Conservation (phyloP, 192 early-diverging fungal genomes). For the Fimicolochytrium jonesii region DNA sequence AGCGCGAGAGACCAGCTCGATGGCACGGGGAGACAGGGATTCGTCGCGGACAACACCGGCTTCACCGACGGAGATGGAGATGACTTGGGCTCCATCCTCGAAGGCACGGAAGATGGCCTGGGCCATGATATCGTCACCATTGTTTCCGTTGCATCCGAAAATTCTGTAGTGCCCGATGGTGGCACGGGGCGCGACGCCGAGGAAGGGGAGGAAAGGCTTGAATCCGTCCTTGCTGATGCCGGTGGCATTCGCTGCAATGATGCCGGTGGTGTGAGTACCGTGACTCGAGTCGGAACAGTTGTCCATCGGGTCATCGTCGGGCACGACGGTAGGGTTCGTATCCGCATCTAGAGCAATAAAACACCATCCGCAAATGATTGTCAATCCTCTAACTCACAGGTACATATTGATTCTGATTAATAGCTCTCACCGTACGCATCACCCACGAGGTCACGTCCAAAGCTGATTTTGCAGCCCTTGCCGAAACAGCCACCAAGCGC, state of each 20-base stretch:
- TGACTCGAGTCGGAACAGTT: slow-evolving; percentile 35
- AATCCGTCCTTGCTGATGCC: slow-evolving; percentile 11
- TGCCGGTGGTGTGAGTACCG: slow-evolving; percentile 53
- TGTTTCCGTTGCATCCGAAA: slow-evolving; percentile 58
- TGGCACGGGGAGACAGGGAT: slow-evolving; percentile 53
- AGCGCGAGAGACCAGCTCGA: slow-evolving; percentile 41
- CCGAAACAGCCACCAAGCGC: slow-evolving; percentile 19
- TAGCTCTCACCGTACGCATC: no score
- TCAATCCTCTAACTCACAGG: no score
- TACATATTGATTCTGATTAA: no score
- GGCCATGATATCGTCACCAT: slow-evolving; percentile 69
- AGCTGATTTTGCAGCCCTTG: slow-evolving; percentile 1
- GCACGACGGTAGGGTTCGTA: background rate
- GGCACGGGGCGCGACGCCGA: slow-evolving; percentile 79
- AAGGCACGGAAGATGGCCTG: slow-evolving; percentile 70
- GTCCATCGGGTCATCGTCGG: slow-evolving; percentile 47
- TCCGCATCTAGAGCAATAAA: no score
- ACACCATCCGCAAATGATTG: no score
- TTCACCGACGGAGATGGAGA: slow-evolving; percentile 77
- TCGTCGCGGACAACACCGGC: slow-evolving; percentile 60
- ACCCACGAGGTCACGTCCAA: slow-evolving; percentile 13
- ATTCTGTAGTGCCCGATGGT: slow-evolving; percentile 77
- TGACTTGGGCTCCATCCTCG: slow-evolving; percentile 69
- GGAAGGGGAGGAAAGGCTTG: slow-evolving; percentile 13
- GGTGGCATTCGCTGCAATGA: slow-evolving; percentile 36